Conservation (phyloP, 495 filamentous ascomycete genomes). For the Lasiosphaeris hirsuta region DNA sequence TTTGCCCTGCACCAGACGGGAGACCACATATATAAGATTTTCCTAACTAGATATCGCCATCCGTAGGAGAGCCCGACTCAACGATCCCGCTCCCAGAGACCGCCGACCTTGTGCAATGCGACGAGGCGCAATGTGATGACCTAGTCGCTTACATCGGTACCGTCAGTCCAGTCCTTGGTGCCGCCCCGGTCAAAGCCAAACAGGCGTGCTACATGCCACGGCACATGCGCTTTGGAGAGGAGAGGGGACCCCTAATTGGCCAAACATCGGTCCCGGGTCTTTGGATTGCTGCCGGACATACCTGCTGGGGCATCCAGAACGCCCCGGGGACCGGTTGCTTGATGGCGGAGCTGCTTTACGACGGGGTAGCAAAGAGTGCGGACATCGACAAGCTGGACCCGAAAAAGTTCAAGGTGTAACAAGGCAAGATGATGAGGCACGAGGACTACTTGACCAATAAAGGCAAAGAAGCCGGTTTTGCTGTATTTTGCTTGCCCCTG, state of each 20-base stretch:
- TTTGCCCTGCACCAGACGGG: not conserved
- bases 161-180: slow-evolving; percentile 70
- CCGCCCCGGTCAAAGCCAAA: slow-evolving; percentile 72
- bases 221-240: slow-evolving; percentile 53
- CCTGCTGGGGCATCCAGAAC: slow-evolving; percentile 98
- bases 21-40: too few relatives aligned
- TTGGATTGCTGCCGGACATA: slow-evolving; percentile 85
- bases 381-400: slow-evolving; percentile 70
- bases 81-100: slow-evolving; percentile 70
- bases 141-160: slow-evolving; percentile 76
- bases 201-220: slow-evolving; percentile 97
- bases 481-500: too few relatives aligned
- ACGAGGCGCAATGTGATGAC: slow-evolving; percentile 77
- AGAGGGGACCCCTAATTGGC: slow-evolving; percentile 71
- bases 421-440: not conserved
- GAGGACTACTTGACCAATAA: not conserved
- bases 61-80: slow-evolving; percentile 75
- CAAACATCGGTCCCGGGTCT: slow-evolving; percentile 70
- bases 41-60: not conserved
- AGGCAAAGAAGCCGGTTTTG: not conserved
- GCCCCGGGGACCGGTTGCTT: slow-evolving; percentile 85
- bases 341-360: slow-evolving; percentile 81
- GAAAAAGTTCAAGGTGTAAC: slow-evolving; percentile 47
- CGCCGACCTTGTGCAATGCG: slow-evolving; percentile 73
- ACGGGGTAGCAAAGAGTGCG: slow-evolving; percentile 73